Conservation (phyloP, 345 rosid species). For the Bretschneidera sinensis region DNA sequence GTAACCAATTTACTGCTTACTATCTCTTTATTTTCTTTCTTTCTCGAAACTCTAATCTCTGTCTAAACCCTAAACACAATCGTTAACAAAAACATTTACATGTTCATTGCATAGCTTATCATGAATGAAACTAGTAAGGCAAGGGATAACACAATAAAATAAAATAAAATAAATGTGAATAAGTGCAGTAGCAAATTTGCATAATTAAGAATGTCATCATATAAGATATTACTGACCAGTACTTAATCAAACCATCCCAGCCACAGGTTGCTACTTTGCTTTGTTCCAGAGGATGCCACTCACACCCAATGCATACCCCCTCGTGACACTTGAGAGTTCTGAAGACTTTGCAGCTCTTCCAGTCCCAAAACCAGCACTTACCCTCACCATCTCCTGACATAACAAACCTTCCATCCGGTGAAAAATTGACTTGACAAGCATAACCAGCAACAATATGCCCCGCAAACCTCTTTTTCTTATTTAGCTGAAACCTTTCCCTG, state of each 20-base stretch:
- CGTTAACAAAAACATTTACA: too few relatives aligned
- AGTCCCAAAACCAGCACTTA: conserved; percentile 99
- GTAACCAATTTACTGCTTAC: too few relatives aligned
- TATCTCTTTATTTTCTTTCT: too few relatives aligned
- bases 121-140: too few relatives aligned
- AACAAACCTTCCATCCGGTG: conserved; percentile 97
- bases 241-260: conserved; percentile 98
- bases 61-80: too few relatives aligned
- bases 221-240: conserved; percentile 62
- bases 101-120: too few relatives aligned
- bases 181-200: too few relatives aligned
- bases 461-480: conserved; percentile 93
- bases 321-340: conserved; percentile 89
- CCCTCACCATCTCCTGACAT: conserved; percentile 99
- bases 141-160: too few relatives aligned
- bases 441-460: conserved; percentile 93
- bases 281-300: conserved; percentile 97
- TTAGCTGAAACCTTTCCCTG: conserved; percentile 92
- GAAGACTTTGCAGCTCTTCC: conserved; percentile 96
- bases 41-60: too few relatives aligned
- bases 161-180: too few relatives aligned
- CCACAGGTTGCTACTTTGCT: conserved; percentile 99
- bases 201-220: too few relatives aligned
- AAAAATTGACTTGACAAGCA: conserved; percentile 98
- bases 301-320: conserved; percentile 84